Conservation (phyloP, 192 early-diverging fungal genomes). For the Jimgerdemannia lactiflua region DNA sequence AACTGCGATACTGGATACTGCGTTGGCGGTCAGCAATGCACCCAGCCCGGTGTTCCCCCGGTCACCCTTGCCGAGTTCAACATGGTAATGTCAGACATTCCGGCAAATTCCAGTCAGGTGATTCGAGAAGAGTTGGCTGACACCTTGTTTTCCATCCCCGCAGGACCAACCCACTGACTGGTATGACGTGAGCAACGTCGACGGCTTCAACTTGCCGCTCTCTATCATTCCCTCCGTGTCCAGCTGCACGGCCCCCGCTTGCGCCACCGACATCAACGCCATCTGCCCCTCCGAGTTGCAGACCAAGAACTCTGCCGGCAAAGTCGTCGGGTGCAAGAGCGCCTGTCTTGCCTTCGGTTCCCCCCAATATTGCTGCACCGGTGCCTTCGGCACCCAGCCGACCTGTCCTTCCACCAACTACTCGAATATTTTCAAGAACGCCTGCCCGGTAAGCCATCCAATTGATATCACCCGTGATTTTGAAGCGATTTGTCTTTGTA, state of each 20-base stretch:
- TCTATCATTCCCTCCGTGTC: constrained; percentile 8
- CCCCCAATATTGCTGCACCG: constrained; percentile 21
- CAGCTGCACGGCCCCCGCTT: constrained; percentile 12
- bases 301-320: constrained; percentile 14
- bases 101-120: no score
- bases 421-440: not conserved
- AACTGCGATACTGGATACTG: not conserved
- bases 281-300: constrained; percentile 18
- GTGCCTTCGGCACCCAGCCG: constrained; percentile 6
- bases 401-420: constrained; percentile 14
- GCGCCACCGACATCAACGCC: constrained; percentile 8
- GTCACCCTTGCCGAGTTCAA: constrained; percentile 24
- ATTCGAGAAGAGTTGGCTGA: no score
- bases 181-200: constrained; percentile 30
- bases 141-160: no score
- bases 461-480: no score
- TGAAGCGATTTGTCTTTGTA: no score
- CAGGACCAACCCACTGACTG: not conserved
- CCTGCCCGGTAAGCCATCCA: no score
- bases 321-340: constrained; percentile 20
- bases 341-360: constrained; percentile 16
- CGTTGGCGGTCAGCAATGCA: not conserved
- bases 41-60: constrained; percentile 17
- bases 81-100: no score
- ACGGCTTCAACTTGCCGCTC: constrained; percentile 32